Evolutionary conservation across 2,329 filamentous ascomycete genomes (phyloP).

Genomic region (Rutstroemia sydowiana): DNA sequence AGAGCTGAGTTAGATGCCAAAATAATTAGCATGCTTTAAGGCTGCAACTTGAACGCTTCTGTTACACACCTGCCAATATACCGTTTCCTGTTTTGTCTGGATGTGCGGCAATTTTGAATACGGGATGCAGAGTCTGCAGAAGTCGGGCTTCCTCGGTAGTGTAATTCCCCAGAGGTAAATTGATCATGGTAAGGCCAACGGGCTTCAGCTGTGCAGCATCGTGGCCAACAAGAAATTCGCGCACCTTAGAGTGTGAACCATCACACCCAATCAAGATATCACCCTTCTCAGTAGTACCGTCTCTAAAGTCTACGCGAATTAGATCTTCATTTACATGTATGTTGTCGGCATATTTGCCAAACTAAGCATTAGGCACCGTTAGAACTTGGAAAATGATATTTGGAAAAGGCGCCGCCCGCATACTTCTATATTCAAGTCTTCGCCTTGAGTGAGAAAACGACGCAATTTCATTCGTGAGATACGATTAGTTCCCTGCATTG

Average conservation of each 20-base stretch:
- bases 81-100: background rate
- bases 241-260: background rate
- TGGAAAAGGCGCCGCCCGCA: no score
- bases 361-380: background rate
- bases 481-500: background rate
- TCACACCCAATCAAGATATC: background rate
- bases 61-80: background rate
- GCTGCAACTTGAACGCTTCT: background rate
- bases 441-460: background rate
- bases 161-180: background rate
- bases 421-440: background rate
- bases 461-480: background rate
- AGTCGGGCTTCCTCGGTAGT: background rate
- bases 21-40: background rate
- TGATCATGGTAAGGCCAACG: background rate
- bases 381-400: no score
- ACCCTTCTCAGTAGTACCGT: background rate
- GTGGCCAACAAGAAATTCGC: background rate
- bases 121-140: background rate
- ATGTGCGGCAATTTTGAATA: background rate
- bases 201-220: background rate
- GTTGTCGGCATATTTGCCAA: background rate
- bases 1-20: background rate
- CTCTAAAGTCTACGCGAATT: background rate
- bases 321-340: background rate